Base-by-base conservation (phyloP, 805 yeast genomes). In the Starmerella kuoi region DNA sequence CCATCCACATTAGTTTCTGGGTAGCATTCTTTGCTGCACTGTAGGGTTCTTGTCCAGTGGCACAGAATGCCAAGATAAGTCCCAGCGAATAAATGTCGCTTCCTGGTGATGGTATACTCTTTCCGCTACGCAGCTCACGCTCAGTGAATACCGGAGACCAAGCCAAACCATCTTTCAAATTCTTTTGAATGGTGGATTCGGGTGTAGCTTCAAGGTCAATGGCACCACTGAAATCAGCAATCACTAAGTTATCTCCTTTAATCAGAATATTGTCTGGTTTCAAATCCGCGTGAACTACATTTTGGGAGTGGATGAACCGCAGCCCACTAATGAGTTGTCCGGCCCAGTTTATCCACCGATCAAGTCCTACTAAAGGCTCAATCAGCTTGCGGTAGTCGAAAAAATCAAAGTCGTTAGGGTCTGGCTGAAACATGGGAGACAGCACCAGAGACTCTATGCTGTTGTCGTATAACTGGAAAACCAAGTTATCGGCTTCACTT, bases 61-160 rank as follows among this genome's bases (percentile, higher is more conserved):
- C 71, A 9, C 70, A 67, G 38, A 62, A 60, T 26, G 72, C 50
- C 8, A 72, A 51, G 8, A 69, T 61, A 33, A 72, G 50, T 0
- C 76, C 77, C 3, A 62, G 62, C 12, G 75, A 65, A 49, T 61
- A 72, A 8, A 67, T 46, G 44, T 72, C 77, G 2, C 73, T 61
- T n/a, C 46, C 54, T 53, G 45, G 61, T 12, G 52, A 49, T 40
- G 68, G 71, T 7, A 45, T 34, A 8, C 41, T 23, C 0, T 40
- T 18, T 33, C 56, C 40, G 14, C 49, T 31, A 9, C 69, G 41
- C 17, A 72, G 49, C 42, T 68, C 73, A 1, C 76, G 76, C 1
- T 76, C 69, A 8, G 70, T 58, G 53, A 64, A 72, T 31, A 63
- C 67, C 21, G 69, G 55, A 1, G 75, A 48, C 42, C 51, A 46